Percentiles rank a stretch among this genome's conserved stretches.
Conservation (phyloP, 169 alveolate genomes). For the Babesia sp. region DNA sequence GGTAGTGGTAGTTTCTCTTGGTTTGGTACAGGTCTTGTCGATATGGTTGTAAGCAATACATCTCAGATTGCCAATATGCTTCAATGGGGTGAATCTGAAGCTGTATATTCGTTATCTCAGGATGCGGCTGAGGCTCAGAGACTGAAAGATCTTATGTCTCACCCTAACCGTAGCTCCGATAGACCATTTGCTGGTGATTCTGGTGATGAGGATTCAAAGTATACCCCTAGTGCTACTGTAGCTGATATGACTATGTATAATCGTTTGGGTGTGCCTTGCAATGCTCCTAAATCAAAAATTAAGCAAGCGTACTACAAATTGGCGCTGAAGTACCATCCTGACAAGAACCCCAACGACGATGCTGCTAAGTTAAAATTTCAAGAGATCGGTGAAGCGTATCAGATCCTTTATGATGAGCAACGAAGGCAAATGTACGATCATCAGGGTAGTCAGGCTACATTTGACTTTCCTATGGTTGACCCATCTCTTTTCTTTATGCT, state of each 20-base stretch:
- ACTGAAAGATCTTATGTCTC: neutral
- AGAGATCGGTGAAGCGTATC: constrained; percentile 76
- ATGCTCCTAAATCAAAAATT: constrained; percentile 84
- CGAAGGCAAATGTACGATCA: constrained; percentile 62
- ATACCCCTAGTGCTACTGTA: constrained; percentile 18
- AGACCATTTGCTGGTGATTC: neutral
- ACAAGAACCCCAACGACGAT: constrained; percentile 80
- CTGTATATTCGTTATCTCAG: constrained; percentile 37
- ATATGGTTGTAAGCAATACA: constrained; percentile 27
- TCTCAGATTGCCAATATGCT: constrained; percentile 43
- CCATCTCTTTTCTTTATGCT: constrained; percentile 69
- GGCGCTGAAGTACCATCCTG: constrained; percentile 93
- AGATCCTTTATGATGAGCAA: constrained; percentile 65
- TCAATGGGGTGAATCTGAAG: constrained; percentile 59
- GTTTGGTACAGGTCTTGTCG: constrained; percentile 29
- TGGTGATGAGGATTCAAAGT: neutral
- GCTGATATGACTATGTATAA: constrained; percentile 72
- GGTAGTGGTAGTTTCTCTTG: constrained; percentile 7
- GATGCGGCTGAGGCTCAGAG: constrained; percentile 12
- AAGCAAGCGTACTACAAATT: constrained; percentile 88
- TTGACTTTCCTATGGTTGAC: constrained; percentile 61
- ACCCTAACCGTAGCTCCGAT: neutral
- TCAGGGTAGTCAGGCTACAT: constrained; percentile 59
- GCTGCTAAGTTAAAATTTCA: constrained; percentile 72
- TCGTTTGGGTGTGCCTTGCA: constrained; percentile 58